phyloP scores from a whole-genome alignment of 768 basidiomycete species.

The Tricholoma furcatifolium region DNA sequence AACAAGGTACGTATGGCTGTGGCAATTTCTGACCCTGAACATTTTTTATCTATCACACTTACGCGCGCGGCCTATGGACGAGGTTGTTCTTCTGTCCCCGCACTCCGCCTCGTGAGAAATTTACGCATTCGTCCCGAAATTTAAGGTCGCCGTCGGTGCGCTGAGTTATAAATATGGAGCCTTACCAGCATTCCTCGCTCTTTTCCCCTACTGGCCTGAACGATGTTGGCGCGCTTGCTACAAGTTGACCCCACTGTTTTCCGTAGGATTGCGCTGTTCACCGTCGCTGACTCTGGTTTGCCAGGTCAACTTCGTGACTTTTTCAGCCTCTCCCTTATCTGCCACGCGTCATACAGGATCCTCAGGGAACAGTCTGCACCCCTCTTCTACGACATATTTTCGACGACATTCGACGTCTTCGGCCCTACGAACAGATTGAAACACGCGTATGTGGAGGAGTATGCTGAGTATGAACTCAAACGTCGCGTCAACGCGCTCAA shows the following conservation, averaged over 20 bases:
- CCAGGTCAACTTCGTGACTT: constrained; percentile 34
- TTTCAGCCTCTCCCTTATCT: constrained; percentile 29
- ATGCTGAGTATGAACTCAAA: constrained; percentile 43
- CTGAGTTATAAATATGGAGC: constrained; percentile 17
- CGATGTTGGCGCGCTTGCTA: constrained; percentile 32
- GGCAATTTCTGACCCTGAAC: constrained; percentile 1
- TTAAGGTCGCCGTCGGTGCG: constrained; percentile 19
- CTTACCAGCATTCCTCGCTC: constrained; percentile 7
- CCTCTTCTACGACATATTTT: constrained; percentile 39
- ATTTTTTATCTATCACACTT: constrained; percentile 2
- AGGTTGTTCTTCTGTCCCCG: constrained; percentile 6
- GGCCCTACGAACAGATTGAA: constrained; percentile 40
- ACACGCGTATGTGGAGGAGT: constrained; percentile 22
- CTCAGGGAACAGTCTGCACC: constrained; percentile 23
- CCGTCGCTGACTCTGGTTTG: constrained; percentile 23
- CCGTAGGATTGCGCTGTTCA: constrained; percentile 32
- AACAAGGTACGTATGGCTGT: constrained; percentile 4
- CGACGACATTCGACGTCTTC: constrained; percentile 46
- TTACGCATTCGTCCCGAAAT: constrained; percentile 3
- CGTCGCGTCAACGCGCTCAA: constrained; percentile 45
- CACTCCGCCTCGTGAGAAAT: constrained; percentile 19
- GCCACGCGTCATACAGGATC: constrained; percentile 29
- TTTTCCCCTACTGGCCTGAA: constrained; percentile 7
- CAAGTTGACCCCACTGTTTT: constrained; percentile 32
- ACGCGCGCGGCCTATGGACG: not conserved